These are phyloP conservation scores for Cryphonectria radicalis DNA, from an alignment of 2,329 filamentous ascomycete genomes.

Conservation along the genomic window DNA sequence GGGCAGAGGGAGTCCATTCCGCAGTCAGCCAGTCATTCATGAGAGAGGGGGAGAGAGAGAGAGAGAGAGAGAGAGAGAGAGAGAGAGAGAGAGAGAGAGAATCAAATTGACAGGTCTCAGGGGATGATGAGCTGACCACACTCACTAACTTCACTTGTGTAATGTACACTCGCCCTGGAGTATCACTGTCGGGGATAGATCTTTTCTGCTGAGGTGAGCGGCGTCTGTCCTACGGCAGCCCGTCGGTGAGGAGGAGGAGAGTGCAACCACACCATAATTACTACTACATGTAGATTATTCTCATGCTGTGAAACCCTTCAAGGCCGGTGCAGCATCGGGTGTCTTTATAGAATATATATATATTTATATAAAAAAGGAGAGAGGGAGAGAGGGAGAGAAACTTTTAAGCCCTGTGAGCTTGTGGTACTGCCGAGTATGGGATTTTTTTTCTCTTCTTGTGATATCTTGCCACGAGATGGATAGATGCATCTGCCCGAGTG, in stretches of 20 bases:
- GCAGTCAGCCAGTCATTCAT: no score
- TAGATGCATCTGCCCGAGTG: slow-evolving; percentile 15
- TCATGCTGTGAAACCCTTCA: neutral
- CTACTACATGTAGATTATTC: neutral
- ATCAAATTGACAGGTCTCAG: neutral
- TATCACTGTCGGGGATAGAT: neutral
- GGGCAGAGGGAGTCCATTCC: no score
- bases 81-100: neutral
- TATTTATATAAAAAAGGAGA: neutral
- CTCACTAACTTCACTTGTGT: no score
- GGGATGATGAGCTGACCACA: neutral
- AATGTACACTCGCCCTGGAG: neutral
- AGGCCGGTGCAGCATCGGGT: neutral
- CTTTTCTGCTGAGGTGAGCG: neutral
- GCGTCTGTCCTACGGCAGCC: neutral
- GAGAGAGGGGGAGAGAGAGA: no score
- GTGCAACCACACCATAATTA: no score
- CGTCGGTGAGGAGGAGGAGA: neutral
- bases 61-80: no score
- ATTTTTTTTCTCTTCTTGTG: neutral
- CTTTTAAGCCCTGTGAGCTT: neutral
- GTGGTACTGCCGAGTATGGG: neutral
- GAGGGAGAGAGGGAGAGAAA: neutral
- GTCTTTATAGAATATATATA: neutral
- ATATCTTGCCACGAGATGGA: slow-evolving; percentile 20